These are phyloP conservation scores for Lentinula sp. DNA, from an alignment of 768 basidiomycete genomes.

Conservation along the genomic window DNA sequence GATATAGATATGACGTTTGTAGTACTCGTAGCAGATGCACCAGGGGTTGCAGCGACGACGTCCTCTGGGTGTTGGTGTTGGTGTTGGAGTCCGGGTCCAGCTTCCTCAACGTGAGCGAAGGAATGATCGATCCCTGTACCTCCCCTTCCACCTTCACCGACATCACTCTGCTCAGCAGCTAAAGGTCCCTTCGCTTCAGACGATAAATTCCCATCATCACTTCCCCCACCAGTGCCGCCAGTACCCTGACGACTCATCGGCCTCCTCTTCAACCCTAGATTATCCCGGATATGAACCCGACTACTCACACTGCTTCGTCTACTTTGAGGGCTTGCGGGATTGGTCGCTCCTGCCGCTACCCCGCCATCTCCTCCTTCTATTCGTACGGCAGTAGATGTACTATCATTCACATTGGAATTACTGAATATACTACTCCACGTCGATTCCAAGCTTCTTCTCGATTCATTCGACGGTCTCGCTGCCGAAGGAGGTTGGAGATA, in stretches of 20 bases:
- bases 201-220: conserved; percentile 11
- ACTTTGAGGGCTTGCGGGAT: conserved; percentile 37
- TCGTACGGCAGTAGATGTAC: conserved; percentile 19
- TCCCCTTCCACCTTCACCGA: too few species aligned
- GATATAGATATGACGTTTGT: too few species aligned
- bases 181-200: conserved; percentile 16
- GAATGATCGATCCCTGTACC: too few species aligned
- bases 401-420: neutral
- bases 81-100: too few species aligned
- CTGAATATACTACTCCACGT: conserved; percentile 34
- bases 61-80: too few species aligned
- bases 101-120: too few species aligned
- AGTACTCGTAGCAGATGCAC: too few species aligned
- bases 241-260: conserved; percentile 16
- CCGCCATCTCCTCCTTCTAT: conserved; percentile 1
- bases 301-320: conserved; percentile 12
- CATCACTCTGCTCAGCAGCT: too few species aligned
- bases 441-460: conserved; percentile 39
- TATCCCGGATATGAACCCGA: neutral
- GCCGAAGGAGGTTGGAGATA: neutral
- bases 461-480: conserved; percentile 24
- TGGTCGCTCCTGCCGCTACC: conserved; percentile 20
- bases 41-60: too few species aligned
- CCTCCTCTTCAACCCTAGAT: conserved; percentile 7
- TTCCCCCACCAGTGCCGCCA: conserved; percentile 38